Conservation (phyloP, 129 eudicot species). For the Centaurea solstitialis region DNA sequence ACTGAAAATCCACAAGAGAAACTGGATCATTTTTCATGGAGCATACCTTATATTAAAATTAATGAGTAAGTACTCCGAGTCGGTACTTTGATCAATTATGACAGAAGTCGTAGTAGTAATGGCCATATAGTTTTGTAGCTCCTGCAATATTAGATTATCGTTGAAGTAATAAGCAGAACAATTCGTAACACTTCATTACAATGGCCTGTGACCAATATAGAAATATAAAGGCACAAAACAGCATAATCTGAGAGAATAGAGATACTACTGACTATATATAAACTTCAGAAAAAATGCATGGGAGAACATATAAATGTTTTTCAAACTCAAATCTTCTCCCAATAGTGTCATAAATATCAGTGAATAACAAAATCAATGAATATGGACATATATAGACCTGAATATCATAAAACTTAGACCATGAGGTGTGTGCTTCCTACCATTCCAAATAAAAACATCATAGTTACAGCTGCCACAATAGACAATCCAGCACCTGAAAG, state of each 20-base stretch:
- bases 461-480: constrained; percentile 61
- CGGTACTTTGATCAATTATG: constrained; percentile 69
- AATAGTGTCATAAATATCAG: not conserved
- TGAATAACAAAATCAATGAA: not conserved
- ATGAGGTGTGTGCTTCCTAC: constrained; percentile 26
- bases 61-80: constrained; percentile 62
- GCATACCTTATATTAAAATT: constrained; percentile 67
- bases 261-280: no score
- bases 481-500: constrained; percentile 87
- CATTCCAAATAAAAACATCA: constrained; percentile 79
- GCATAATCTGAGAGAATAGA: no score
- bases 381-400: not conserved
- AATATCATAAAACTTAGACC: not conserved
- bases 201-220: not conserved
- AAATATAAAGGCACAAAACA: no score
- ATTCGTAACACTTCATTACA: constrained; percentile 1
- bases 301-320: not conserved
- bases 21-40: not conserved
- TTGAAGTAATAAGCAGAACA: not conserved
- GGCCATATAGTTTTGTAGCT: constrained; percentile 53
- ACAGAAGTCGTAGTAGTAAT: constrained; percentile 64
- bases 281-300: not conserved
- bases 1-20: not conserved
- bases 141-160: constrained; percentile 38
- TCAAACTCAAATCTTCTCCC: not conserved